phyloP scores from a whole-genome alignment of 805 yeast genomes.

The Saccharomycopsis sp. region DNA sequence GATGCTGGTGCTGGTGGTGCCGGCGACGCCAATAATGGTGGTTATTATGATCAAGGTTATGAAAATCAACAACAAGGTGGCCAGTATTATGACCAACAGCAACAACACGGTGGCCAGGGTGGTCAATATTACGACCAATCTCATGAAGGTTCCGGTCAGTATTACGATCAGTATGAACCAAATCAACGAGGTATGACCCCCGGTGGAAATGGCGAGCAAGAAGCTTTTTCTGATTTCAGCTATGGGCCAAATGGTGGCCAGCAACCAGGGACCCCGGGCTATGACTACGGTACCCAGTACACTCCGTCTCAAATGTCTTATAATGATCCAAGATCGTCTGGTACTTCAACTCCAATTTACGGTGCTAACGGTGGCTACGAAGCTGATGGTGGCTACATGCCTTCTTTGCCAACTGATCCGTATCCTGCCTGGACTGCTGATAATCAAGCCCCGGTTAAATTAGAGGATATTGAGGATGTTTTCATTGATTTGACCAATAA shows the following conservation, averaged over 20 bases:
- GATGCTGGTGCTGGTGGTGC: neutral
- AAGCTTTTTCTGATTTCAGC: constrained; percentile 61
- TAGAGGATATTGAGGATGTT: constrained; percentile 81
- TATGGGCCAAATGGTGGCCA: constrained; percentile 45
- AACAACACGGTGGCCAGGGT: constrained; percentile 37
- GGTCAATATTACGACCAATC: constrained; percentile 32
- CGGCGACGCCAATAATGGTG: neutral
- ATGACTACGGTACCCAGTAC: constrained; percentile 58
- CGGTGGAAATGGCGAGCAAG: constrained; percentile 40
- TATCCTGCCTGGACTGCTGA: constrained; percentile 99
- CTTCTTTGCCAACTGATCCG: constrained; percentile 81
- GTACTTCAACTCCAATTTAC: constrained; percentile 91
- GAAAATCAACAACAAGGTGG: constrained; percentile 26
- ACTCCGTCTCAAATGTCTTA: constrained; percentile 86
- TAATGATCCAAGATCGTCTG: constrained; percentile 80
- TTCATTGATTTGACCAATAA: constrained; percentile 77
- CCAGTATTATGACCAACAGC: constrained; percentile 33
- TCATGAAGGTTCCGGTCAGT: constrained; percentile 33
- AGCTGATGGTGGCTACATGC: constrained; percentile 39
- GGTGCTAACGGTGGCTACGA: constrained; percentile 43
- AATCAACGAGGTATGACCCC: constrained; percentile 40
- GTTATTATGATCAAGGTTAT: constrained; percentile 3
- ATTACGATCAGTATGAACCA: constrained; percentile 37
- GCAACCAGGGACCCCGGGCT: constrained; percentile 56
- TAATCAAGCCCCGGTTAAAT: constrained; percentile 77